phyloP scores from a whole-genome alignment of 2,329 filamentous ascomycete genomes.

The Scytalidium sp. region DNA sequence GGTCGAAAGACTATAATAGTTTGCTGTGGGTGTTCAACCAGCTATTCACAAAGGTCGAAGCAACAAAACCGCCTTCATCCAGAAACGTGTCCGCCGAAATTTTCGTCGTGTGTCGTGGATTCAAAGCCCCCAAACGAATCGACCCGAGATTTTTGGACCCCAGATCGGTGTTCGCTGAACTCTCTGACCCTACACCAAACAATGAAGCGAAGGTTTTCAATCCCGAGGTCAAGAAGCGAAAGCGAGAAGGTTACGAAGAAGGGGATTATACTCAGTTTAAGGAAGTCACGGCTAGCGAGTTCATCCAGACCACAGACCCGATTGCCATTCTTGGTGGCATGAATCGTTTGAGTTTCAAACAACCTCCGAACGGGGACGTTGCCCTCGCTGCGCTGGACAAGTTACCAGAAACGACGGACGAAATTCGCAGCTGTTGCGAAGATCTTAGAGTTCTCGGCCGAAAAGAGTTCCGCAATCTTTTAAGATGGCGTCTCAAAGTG shows the following conservation, averaged over 20 bases:
- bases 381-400: slow-evolving; percentile 83
- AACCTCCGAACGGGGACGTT: slow-evolving; percentile 77
- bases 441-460: slow-evolving; percentile 89
- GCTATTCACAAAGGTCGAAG: slow-evolving; percentile 90
- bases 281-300: slow-evolving; percentile 82
- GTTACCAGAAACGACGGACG: slow-evolving; percentile 80
- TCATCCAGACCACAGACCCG: slow-evolving; percentile 89
- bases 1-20: slow-evolving; percentile 95
- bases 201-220: slow-evolving; percentile 99
- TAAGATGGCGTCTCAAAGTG: slow-evolving; percentile 87
- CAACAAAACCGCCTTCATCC: slow-evolving; percentile 93
- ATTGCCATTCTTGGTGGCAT: slow-evolving; percentile 85
- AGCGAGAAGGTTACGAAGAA: slow-evolving; percentile 96
- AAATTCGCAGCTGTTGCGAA: slow-evolving; percentile 73
- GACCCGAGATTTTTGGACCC: slow-evolving; percentile 93
- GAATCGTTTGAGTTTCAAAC: slow-evolving; percentile 81
- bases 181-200: slow-evolving; percentile 82
- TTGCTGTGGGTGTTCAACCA: slow-evolving; percentile 98
- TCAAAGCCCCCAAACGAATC: slow-evolving; percentile 89
- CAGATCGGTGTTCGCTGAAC: slow-evolving; percentile 84
- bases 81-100: slow-evolving; percentile 97
- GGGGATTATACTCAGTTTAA: slow-evolving; percentile 93
- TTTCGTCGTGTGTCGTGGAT: slow-evolving; percentile 94
- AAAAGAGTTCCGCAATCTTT: slow-evolving; percentile 87
- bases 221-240: slow-evolving; percentile 94